Evolutionary conservation across 352 stramenopile species (phyloP), one percentile per base, ranked within the genome.

Genomic region (Aphanomyces astaci): DNA sequence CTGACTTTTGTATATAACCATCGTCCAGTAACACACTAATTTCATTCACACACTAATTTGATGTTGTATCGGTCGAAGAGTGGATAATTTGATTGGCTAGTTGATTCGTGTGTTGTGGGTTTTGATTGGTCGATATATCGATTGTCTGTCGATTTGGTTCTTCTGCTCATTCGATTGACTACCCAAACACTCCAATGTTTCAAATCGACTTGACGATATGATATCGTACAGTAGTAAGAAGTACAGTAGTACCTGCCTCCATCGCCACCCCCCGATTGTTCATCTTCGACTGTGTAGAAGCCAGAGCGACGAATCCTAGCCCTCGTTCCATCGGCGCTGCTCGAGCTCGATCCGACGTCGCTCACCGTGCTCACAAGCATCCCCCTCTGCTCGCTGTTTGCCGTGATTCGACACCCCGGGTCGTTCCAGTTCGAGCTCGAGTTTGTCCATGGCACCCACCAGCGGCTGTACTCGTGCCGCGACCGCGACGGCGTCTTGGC

Each of bases 401-500:
- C 81, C 28, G 76, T 94, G 1, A 78, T 92, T 40, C 83, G 84
- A 0, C 73, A 82, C 13, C 67, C 75, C 4, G 80, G 60, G 24
- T 51, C 68, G 4, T 76, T 77, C 2, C 77, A 88, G 13, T 94
- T 94, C 60, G 79, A 91, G 22, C 76, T 94, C 48, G 83, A 94
- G 71, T 87, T 87, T 40, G 64, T 78, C 46, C 86, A 89, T 48
- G 84, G 81, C 15, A 56, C 69, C 4, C 74, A 86, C 36, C 72
- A 78, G 40, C 72, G 76, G 3, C 76, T 78, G n/a, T 94, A 93
- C 57, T 55, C 78, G 22, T 77, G 81, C 0, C 74, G 70, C 2
- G 84, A 94, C 54, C 84, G 86, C 11, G 86, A 94, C 32, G 86
- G 80, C 0, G 74, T 92, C 1, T 75, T 94, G 31, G 86, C 79